Conservation (phyloP, 2,329 filamentous ascomycete species). For the Trichoderma koningiopsis region DNA sequence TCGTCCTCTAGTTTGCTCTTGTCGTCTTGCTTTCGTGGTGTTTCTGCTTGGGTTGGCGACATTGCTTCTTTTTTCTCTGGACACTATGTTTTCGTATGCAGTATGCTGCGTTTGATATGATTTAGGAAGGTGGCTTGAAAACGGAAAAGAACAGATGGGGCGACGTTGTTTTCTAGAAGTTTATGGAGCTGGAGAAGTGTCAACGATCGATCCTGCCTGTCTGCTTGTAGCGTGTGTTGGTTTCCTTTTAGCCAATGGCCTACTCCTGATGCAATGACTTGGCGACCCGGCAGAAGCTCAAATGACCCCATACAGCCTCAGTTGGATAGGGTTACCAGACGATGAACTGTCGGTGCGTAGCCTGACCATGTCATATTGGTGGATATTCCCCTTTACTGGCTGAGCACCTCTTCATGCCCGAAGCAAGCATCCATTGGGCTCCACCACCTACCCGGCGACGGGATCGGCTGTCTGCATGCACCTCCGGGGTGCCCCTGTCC, state of each 20-base stretch:
- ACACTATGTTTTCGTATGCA: not conserved
- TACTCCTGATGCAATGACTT: not conserved
- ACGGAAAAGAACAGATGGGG: not conserved
- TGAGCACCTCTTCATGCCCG: conserved; percentile 23
- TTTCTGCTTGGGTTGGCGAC: conserved; percentile 4
- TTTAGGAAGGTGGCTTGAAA: not conserved
- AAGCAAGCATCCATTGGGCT: conserved; percentile 23
- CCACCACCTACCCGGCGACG: conserved; percentile 21
- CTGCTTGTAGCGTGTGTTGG: not conserved
- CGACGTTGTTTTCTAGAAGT: conserved; percentile 14
- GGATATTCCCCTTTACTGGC: conserved; percentile 21
- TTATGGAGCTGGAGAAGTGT: conserved; percentile 5
- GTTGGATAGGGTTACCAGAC: conserved; percentile 6
- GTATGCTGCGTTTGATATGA: not conserved
- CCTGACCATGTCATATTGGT: conserved; percentile 30
- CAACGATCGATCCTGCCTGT: not conserved
- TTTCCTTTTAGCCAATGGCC: conserved; percentile 1
- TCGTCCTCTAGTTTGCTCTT: conserved; percentile 38
- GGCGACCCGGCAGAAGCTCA: conserved; percentile 6
- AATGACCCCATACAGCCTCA: conserved; percentile 17
- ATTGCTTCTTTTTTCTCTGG: not conserved
- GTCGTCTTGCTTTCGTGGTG: conserved; percentile 9
- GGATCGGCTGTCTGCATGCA: conserved; percentile 25
- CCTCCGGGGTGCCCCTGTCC: conserved; percentile 17
- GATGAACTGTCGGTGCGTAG: conserved; percentile 23